A percentile compares a stretch with the other conserved stretches of the same genome.
Conservation (phyloP, 225 moss, liverwort and hornwort species). For the Sphagnum tenellum region DNA sequence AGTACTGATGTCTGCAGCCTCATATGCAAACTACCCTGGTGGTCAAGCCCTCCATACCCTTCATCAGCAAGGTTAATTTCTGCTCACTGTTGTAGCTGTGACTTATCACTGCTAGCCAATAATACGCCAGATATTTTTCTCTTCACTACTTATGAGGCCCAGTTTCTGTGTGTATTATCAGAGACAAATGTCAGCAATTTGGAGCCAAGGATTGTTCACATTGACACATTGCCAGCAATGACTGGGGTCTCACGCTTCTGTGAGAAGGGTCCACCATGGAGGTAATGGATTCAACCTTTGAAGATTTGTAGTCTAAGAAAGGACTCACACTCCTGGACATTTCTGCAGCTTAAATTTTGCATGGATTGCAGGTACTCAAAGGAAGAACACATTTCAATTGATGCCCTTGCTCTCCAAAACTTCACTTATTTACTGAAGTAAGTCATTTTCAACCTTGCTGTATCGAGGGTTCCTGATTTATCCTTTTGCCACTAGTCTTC, state of each 20-base stretch:
- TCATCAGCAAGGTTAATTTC: slow-evolving; percentile 55
- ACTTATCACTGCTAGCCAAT: background rate
- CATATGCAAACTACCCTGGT: slow-evolving; percentile 93
- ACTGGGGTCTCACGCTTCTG: slow-evolving; percentile 86
- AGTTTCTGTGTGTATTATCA: slow-evolving; percentile 16
- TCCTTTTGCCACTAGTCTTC: background rate
- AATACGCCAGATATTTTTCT: background rate
- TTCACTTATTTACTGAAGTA: slow-evolving; percentile 78
- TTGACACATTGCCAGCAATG: slow-evolving; percentile 83
- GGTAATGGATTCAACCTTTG: slow-evolving; percentile 19
- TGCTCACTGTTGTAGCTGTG: background rate
- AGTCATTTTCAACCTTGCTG: slow-evolving; percentile 6
- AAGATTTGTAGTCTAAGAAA: background rate
- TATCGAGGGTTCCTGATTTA: background rate
- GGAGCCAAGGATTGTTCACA: slow-evolving; percentile 44
- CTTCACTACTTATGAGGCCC: too few relatives aligned
- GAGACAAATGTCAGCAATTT: slow-evolving; percentile 24
- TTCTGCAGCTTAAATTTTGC: background rate
- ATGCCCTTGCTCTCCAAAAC: slow-evolving; percentile 42
- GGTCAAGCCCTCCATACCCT: slow-evolving; percentile 72
- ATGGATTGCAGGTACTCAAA: slow-evolving; percentile 68
- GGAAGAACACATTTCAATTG: slow-evolving; percentile 54
- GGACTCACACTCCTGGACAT: background rate
- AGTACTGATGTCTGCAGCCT: slow-evolving; percentile 72
- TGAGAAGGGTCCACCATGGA: slow-evolving; percentile 72